A percentile compares a stretch with the other conserved stretches of the same genome.
Evolutionary conservation across 441 rosid species (phyloP).

Genomic region (Erodium moschatum): DNA sequence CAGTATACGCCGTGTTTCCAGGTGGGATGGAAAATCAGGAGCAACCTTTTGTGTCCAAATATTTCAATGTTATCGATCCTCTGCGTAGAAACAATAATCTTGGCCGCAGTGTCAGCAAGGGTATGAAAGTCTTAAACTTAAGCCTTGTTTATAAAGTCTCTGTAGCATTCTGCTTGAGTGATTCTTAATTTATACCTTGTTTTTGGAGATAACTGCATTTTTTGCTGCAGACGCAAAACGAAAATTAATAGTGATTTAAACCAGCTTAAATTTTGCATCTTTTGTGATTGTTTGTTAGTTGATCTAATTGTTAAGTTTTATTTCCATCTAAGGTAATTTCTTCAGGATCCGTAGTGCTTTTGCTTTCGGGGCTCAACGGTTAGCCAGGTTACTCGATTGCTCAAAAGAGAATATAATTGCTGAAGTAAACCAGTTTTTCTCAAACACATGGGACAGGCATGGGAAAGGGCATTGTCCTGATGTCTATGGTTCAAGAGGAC

Average conservation of each 20-base stretch:
- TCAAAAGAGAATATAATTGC: slow-evolving; percentile 17
- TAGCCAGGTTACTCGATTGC: slow-evolving; percentile 19
- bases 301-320: neutral
- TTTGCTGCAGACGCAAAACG: too few species aligned
- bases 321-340: slow-evolving; percentile 16
- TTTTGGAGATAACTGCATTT: too few species aligned
- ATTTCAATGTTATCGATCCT: too few species aligned
- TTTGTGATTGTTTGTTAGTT: too few species aligned
- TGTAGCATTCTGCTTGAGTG: neutral
- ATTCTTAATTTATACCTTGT: neutral
- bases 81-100: slow-evolving; percentile 23
- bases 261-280: too few species aligned
- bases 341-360: slow-evolving; percentile 20
- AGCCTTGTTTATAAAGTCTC: neutral
- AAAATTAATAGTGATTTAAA: too few species aligned
- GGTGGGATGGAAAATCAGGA: slow-evolving; percentile 12
- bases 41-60: slow-evolving; percentile 9
- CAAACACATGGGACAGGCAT: slow-evolving; percentile 18
- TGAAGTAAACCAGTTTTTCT: slow-evolving; percentile 19
- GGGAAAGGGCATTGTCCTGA: slow-evolving; percentile 19
- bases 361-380: slow-evolving; percentile 19
- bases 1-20: slow-evolving; percentile 17
- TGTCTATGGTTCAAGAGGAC: neutral
- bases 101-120: slow-evolving; percentile 20
- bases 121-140: slow-evolving; percentile 12